Conservation (phyloP, 1,284 basidiomycete genomes). For the Ceratobasidium papillatum region DNA sequence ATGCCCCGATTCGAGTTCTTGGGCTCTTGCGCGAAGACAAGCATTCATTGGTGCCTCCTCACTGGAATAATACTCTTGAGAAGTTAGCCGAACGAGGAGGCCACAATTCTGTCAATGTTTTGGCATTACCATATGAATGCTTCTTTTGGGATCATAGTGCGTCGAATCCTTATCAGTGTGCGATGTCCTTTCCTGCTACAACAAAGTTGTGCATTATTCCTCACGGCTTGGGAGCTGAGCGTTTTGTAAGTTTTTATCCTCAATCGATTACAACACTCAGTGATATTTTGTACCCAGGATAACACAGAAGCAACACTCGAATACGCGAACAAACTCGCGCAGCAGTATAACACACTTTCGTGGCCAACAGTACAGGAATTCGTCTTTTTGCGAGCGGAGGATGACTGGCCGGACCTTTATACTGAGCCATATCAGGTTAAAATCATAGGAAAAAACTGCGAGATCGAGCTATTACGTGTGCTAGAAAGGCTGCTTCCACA, state of each 20-base stretch:
- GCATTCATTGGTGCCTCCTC: background rate
- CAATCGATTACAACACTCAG: too few species aligned
- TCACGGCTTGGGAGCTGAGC: background rate
- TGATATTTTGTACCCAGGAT: background rate
- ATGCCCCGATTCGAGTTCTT: background rate
- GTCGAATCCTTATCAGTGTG: background rate
- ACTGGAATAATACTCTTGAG: background rate
- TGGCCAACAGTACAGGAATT: slow-evolving; percentile 7
- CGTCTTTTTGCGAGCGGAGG: background rate
- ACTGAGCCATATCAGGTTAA: background rate
- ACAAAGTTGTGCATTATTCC: background rate
- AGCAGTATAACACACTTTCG: background rate
- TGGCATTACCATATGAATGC: background rate
- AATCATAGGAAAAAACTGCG: background rate
- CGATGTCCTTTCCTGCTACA: background rate
- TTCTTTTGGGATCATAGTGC: slow-evolving; percentile 19
- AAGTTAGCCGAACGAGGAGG: background rate
- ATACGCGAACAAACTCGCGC: background rate
- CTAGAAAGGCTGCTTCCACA: background rate
- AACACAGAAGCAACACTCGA: background rate
- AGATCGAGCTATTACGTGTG: background rate
- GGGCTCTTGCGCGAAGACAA: background rate
- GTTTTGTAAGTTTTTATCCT: background rate
- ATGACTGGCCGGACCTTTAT: slow-evolving; percentile 1
- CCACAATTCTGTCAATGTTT: background rate